These are phyloP conservation scores for Acanthamoeba castellanii DNA, from an alignment of 208 protist species.

Conservation along the genomic window DNA sequence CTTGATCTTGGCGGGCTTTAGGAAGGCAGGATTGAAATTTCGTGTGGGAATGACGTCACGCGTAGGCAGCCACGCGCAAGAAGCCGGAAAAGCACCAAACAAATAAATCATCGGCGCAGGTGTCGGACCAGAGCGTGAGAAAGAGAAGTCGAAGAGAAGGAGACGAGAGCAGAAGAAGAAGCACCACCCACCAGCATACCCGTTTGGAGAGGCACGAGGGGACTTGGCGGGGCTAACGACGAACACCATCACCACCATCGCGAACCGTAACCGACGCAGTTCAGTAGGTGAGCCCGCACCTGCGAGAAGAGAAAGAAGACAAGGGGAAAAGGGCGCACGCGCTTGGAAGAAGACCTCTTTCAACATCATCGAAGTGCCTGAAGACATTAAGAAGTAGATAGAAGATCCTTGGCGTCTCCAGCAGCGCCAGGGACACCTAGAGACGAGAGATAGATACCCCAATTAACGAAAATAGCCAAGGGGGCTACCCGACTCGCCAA, in stretches of 20 bases:
- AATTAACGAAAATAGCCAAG: not conserved
- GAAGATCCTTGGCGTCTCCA: too few species aligned
- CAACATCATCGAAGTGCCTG: too few species aligned
- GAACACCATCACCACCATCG: too few species aligned
- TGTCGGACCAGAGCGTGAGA: not conserved
- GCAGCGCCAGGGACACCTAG: too few species aligned
- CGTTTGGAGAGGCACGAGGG: not conserved
- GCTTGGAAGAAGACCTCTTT: too few species aligned
- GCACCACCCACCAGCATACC: not conserved
- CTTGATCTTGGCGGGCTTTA: not conserved
- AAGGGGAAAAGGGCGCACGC: too few species aligned
- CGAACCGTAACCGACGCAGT: too few species aligned
- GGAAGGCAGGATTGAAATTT: not conserved
- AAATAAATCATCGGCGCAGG: not conserved
- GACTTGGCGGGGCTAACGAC: too few species aligned
- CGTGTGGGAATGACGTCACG: not conserved
- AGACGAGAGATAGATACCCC: not conserved
- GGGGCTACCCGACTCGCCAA: not conserved
- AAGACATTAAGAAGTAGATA: too few species aligned
- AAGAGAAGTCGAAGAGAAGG: constrained; percentile 30
- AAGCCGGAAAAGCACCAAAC: not conserved
- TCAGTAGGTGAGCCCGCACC: too few species aligned
- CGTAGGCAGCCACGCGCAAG: not conserved
- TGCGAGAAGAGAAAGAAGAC: too few species aligned
- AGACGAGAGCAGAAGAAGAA: not conserved